Evolutionary conservation across 345 rosid genomes (phyloP).

Genomic region (Lepidium africanum): DNA sequence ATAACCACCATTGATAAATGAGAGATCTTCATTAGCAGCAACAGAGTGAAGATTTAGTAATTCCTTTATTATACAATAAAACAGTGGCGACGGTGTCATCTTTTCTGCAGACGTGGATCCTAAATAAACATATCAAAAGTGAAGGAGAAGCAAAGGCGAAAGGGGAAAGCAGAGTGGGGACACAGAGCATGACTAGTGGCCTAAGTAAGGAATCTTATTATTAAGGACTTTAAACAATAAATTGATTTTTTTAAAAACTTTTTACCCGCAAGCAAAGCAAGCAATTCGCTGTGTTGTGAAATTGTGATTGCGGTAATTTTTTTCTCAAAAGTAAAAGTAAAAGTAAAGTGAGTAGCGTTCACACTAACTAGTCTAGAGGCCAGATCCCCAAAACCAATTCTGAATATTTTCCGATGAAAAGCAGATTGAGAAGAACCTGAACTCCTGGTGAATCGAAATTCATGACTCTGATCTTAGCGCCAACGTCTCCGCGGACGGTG

Average conservation of each 20-base stretch:
- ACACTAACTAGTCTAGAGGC: constrained; percentile 10
- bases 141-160: constrained; percentile 28
- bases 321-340: not conserved
- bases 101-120: constrained; percentile 17
- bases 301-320: constrained; percentile 2
- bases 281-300: not conserved
- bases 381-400: constrained; percentile 3
- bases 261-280: not conserved
- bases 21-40: not conserved
- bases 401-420: not conserved
- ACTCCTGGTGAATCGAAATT: constrained; percentile 93
- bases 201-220: constrained; percentile 16
- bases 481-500: constrained; percentile 69
- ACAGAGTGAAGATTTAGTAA: not conserved
- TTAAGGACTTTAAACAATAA: constrained; percentile 8
- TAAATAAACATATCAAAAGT: constrained; percentile 15
- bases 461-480: constrained; percentile 92
- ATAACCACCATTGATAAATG: not conserved
- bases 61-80: not conserved
- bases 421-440: constrained; percentile 39
- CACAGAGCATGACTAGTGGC: constrained; percentile 18
- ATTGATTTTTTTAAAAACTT: not conserved
- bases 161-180: constrained; percentile 17
- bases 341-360: not conserved
- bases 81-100: not conserved